Evolutionary conservation across 73 alveolate genomes (phyloP).

Genomic region (Blepharisma japonicum): DNA sequence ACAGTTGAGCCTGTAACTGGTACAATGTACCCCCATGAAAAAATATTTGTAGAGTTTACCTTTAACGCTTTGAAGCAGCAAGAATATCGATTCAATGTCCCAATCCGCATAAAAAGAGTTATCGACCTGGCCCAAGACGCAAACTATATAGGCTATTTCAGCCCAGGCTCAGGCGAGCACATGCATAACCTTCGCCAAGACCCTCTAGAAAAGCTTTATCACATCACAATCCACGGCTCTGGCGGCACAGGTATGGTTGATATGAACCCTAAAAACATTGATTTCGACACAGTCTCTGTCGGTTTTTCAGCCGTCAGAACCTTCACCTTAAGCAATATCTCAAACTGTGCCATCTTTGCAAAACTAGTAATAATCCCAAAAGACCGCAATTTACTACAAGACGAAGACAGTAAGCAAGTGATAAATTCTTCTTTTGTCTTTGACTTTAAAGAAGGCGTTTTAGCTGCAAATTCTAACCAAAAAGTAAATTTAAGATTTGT

Average conservation of each 20-base stretch:
- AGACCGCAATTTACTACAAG: constrained; percentile 41
- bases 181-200: constrained; percentile 51
- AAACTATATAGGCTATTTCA: constrained; percentile 82
- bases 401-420: constrained; percentile 40
- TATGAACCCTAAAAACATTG: constrained; percentile 80
- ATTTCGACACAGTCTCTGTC: constrained; percentile 93
- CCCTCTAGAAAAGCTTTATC: constrained; percentile 67
- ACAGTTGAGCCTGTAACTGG: constrained; percentile 86
- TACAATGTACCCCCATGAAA: constrained; percentile 83
- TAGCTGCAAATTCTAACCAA: constrained; percentile 92
- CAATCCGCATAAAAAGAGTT: constrained; percentile 76
- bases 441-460: constrained; percentile 91
- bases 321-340: constrained; percentile 81
- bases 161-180: constrained; percentile 86
- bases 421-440: constrained; percentile 75
- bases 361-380: constrained; percentile 79
- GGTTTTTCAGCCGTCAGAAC: constrained; percentile 83
- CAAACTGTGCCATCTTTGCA: constrained; percentile 89
- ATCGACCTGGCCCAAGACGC: constrained; percentile 80
- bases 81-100: constrained; percentile 78
- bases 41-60: constrained; percentile 64
- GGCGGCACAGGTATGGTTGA: constrained; percentile 93
- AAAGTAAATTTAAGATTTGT: constrained; percentile 88
- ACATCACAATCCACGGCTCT: constrained; percentile 71
- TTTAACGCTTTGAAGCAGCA: constrained; percentile 90